A percentile compares a stretch with the other conserved stretches of the same genome.
These are phyloP conservation scores for Colletotrichum tropicale DNA, from an alignment of 2,329 filamentous ascomycete species.

Conservation along the genomic window DNA sequence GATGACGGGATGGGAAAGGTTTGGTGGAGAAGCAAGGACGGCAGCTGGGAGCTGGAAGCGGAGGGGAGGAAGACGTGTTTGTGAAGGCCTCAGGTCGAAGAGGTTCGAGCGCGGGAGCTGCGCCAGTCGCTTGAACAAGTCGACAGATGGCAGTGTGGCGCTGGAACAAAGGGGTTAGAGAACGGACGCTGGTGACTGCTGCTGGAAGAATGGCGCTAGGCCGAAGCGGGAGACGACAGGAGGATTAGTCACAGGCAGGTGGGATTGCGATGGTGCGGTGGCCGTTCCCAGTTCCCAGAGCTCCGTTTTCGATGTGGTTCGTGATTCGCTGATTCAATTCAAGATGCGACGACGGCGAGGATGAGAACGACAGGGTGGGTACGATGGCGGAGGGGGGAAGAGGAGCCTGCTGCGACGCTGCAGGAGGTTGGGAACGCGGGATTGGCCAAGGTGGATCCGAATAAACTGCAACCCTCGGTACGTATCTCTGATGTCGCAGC, in stretches of 20 bases:
- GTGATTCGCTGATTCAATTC: constrained; percentile 13
- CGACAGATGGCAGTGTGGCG: background rate
- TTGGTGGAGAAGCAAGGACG: background rate
- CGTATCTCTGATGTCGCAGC: background rate
- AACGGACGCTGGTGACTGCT: background rate
- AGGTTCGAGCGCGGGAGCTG: background rate
- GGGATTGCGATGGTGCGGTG: background rate
- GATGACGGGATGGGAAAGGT: background rate
- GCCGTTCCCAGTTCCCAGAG: constrained; percentile 14
- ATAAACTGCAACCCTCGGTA: background rate
- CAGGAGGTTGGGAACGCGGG: constrained; percentile 1
- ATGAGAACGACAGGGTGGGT: background rate
- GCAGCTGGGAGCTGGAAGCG: background rate
- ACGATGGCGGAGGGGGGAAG: background rate
- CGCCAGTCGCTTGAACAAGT: background rate
- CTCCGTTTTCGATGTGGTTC: background rate
- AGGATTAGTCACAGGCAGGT: background rate
- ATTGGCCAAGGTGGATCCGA: constrained; percentile 5
- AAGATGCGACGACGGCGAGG: constrained; percentile 1
- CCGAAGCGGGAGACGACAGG: background rate
- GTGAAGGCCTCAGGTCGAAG: background rate
- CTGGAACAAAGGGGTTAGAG: constrained; percentile 2
- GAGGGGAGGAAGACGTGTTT: background rate
- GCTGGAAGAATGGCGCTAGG: background rate
- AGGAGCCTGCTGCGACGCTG: constrained; percentile 15